Evolutionary conservation across 768 basidiomycete species (phyloP).

Genomic region (Russula foetens): DNA sequence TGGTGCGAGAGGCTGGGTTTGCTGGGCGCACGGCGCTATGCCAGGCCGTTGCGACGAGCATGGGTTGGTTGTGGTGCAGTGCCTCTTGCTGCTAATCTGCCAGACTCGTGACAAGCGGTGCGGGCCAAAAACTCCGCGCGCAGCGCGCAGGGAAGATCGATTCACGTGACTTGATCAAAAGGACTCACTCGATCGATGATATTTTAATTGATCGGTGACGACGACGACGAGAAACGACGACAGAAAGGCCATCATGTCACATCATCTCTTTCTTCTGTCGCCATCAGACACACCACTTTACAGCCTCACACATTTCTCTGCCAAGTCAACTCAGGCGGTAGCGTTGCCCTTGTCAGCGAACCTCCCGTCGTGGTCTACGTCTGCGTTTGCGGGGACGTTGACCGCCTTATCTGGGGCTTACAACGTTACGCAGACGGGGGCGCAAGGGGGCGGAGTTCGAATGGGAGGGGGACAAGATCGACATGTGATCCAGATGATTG

Average conservation of each 20-base stretch:
- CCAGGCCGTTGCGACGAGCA: background rate
- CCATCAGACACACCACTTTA: conserved; percentile 85
- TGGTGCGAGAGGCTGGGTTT: background rate
- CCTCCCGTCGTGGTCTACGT: conserved; percentile 84
- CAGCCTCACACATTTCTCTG: conserved; percentile 73
- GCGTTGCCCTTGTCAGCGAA: conserved; percentile 72
- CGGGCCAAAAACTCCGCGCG: too few relatives aligned
- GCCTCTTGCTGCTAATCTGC: too few relatives aligned
- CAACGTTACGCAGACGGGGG: conserved; percentile 55
- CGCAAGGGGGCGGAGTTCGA: conserved; percentile 52
- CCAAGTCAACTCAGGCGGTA: conserved; percentile 53
- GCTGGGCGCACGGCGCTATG: background rate
- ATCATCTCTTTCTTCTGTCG: conserved; percentile 79
- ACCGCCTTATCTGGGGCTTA: conserved; percentile 83
- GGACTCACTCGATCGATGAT: background rate
- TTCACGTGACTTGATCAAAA: conserved; percentile 4
- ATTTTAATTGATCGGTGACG: background rate
- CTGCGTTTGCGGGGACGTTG: conserved; percentile 83
- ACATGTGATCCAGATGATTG: conserved; percentile 98
- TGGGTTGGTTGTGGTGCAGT: too few relatives aligned
- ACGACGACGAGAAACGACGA: background rate
- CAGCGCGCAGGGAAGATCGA: too few relatives aligned
- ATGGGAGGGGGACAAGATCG: conserved; percentile 80
- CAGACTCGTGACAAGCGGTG: too few relatives aligned
- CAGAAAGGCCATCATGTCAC: conserved; percentile 60